Percentiles rank a stretch among this genome's conserved stretches.
Conservation (phyloP, 2,329 filamentous ascomycete species). For the Rhynchosporium secalis region DNA sequence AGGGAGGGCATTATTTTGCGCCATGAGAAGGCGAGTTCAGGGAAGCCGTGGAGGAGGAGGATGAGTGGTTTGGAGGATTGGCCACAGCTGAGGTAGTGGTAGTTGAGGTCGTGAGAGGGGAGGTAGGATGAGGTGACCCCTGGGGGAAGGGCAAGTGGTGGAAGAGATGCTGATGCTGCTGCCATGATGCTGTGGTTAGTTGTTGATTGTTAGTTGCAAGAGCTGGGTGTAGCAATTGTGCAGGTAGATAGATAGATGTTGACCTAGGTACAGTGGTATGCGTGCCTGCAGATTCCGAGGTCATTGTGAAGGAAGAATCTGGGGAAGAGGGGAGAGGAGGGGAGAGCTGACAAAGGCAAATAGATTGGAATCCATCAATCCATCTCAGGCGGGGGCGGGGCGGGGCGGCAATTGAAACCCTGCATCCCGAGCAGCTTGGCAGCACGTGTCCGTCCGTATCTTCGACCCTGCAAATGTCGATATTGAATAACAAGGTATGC, state of each 20-base stretch:
- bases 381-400: too few species aligned
- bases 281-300: neutral
- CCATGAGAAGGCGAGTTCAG: constrained; percentile 70
- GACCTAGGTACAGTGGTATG: neutral
- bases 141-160: constrained; percentile 49
- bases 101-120: constrained; percentile 59
- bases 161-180: constrained; percentile 14
- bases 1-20: constrained; percentile 60
- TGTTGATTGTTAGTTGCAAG: constrained; percentile 7
- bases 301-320: constrained; percentile 1
- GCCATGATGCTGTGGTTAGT: constrained; percentile 15
- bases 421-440: too few species aligned
- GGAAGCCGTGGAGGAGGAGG: constrained; percentile 65
- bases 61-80: constrained; percentile 52
- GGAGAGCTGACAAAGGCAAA: neutral
- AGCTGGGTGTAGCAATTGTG: constrained; percentile 6
- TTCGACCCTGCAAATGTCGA: too few species aligned
- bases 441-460: too few species aligned
- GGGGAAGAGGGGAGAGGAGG: neutral
- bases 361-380: neutral
- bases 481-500: too few species aligned
- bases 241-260: too few species aligned
- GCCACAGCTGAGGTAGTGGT: constrained; percentile 61
- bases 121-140: constrained; percentile 57
- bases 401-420: neutral